Evolutionary conservation across 129 eudicot species (phyloP).

Genomic region (Lactuca saligna): DNA sequence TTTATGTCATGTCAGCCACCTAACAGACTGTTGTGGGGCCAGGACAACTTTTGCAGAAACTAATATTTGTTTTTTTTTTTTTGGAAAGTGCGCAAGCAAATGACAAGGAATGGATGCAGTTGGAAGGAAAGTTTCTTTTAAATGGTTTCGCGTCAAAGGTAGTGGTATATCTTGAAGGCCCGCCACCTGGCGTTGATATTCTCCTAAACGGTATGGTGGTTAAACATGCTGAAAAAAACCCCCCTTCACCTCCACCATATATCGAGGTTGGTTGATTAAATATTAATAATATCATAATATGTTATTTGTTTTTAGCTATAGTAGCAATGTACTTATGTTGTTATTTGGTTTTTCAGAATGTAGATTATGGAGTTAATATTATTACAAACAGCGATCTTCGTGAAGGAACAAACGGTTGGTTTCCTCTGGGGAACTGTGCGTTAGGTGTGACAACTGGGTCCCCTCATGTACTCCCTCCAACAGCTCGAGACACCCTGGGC

Average conservation of each 20-base stretch:
- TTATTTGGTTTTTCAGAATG: constrained; percentile 39
- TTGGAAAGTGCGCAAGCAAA: constrained; percentile 54
- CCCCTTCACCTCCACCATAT: constrained; percentile 60
- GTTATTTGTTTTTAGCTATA: too few species aligned
- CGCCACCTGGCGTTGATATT: constrained; percentile 83
- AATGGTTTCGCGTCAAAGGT: constrained; percentile 57
- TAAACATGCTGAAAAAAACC: constrained; percentile 58
- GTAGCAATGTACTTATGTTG: too few species aligned
- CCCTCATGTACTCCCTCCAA: constrained; percentile 62
- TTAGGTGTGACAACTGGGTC: constrained; percentile 52
- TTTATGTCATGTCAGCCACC: too few species aligned
- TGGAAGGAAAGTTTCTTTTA: constrained; percentile 79
- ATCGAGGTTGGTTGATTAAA: constrained; percentile 46
- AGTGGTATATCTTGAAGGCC: constrained; percentile 84
- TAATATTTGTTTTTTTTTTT: not conserved
- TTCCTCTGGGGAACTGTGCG: constrained; percentile 75
- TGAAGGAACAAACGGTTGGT: constrained; percentile 74
- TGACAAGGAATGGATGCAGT: constrained; percentile 73
- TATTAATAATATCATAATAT: not conserved
- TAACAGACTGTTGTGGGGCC: too few species aligned
- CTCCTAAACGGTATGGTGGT: constrained; percentile 61
- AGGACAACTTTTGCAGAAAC: not conserved
- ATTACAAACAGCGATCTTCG: constrained; percentile 62
- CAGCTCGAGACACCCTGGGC: constrained; percentile 60
- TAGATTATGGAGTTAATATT: constrained; percentile 64